Conservation (phyloP, 164 flowering plant genomes). For the Stephania japonica region DNA sequence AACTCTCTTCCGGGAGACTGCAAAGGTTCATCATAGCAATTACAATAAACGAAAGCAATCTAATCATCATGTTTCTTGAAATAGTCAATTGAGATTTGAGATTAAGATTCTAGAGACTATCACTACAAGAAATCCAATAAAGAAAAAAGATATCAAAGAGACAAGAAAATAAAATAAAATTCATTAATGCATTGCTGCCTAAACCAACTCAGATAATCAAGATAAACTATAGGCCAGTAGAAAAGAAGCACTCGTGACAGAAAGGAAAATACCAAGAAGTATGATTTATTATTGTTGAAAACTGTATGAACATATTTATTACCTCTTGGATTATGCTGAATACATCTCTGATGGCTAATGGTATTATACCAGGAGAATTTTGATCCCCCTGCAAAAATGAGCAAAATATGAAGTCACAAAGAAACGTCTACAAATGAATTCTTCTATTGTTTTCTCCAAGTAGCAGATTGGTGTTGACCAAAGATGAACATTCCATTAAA, state of each 20-base stretch:
- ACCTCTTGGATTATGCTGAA: constrained; percentile 59
- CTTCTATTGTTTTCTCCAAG: neutral
- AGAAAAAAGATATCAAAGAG: neutral
- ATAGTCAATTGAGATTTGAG: neutral
- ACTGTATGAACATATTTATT: neutral
- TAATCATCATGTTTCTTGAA: neutral
- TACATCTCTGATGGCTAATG: constrained; percentile 94
- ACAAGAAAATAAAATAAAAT: neutral
- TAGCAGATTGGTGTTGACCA: neutral
- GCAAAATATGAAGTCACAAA: neutral
- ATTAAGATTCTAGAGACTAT: neutral
- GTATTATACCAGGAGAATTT: constrained; percentile 82
- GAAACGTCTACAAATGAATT: neutral
- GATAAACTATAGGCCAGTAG: neutral
- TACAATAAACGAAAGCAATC: neutral
- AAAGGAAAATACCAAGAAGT: neutral
- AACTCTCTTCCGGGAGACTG: constrained; percentile 98
- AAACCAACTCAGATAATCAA: neutral
- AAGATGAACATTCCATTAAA: neutral
- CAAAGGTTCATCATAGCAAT: constrained; percentile 15
- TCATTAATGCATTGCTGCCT: neutral
- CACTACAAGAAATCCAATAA: neutral
- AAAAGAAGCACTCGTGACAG: neutral
- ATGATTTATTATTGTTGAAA: neutral
- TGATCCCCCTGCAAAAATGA: constrained; percentile 76